phyloP scores from a whole-genome alignment of 768 basidiomycete species.

The Psilocybe cubensis region DNA sequence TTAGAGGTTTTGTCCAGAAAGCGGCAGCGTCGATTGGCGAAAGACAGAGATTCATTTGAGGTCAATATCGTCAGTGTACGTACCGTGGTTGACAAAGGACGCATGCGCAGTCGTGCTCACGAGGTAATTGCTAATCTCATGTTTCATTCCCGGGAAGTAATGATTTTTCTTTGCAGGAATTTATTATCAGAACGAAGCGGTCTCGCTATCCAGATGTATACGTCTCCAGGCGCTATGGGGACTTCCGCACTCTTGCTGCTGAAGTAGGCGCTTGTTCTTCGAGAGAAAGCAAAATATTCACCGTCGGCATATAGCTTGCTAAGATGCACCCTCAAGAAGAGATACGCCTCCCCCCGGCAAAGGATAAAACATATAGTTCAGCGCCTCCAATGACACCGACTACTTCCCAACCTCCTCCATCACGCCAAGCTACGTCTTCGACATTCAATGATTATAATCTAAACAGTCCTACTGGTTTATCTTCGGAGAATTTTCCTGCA shows the following conservation, averaged over 20 bases:
- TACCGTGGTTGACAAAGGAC: slow-evolving; percentile 80
- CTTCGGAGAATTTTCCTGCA: slow-evolving; percentile 13
- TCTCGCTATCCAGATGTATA: slow-evolving; percentile 74
- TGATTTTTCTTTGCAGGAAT: slow-evolving; percentile 65
- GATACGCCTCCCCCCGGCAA: slow-evolving; percentile 84
- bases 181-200: slow-evolving; percentile 88
- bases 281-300: slow-evolving; percentile 13
- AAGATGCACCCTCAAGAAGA: slow-evolving; percentile 84
- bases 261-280: slow-evolving; percentile 52
- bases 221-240: slow-evolving; percentile 93
- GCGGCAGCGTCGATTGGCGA: slow-evolving; percentile 51
- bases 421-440: slow-evolving; percentile 16
- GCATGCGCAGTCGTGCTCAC: slow-evolving; percentile 83
- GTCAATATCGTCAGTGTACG: slow-evolving; percentile 92
- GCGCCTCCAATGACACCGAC: slow-evolving; percentile 41
- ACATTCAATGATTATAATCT: slow-evolving; percentile 9
- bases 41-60: slow-evolving; percentile 68
- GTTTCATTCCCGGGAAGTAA: slow-evolving; percentile 1
- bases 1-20: slow-evolving; percentile 74
- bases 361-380: slow-evolving; percentile 79
- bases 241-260: slow-evolving; percentile 86
- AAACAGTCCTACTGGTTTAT: slow-evolving; percentile 5
- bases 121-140: slow-evolving; percentile 61
- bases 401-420: slow-evolving; percentile 22
- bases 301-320: slow-evolving; percentile 58